These are phyloP conservation scores for Catharanthus roseus DNA, from an alignment of 257 asterid species.

Conservation along the genomic window DNA sequence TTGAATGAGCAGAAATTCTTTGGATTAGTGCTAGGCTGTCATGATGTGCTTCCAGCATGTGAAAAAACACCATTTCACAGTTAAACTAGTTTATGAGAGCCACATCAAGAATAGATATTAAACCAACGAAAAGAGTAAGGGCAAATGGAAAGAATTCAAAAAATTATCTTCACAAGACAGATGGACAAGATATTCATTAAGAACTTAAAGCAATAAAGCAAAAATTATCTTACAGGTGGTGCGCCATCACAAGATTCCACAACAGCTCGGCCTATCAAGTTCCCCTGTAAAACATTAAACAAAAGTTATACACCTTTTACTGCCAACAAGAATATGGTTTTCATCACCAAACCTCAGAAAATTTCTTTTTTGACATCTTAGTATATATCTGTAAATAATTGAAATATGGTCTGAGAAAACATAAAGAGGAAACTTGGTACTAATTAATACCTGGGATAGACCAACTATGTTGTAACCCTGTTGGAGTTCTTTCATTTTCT, in stretches of 20 bases:
- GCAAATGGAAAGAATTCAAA: neutral
- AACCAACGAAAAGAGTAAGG: neutral
- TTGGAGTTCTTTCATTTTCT: slow-evolving; percentile 73
- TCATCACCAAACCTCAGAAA: neutral
- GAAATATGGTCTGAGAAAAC: neutral
- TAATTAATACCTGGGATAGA: slow-evolving; percentile 74
- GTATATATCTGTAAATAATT: neutral
- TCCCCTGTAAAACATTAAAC: slow-evolving; percentile 47
- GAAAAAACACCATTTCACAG: neutral
- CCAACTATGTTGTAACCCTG: slow-evolving; percentile 89
- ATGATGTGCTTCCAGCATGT: neutral
- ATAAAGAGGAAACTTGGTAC: neutral
- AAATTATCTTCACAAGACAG: neutral
- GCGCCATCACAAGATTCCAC: slow-evolving; percentile 84
- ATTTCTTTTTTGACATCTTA: neutral
- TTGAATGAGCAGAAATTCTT: no score
- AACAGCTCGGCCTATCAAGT: slow-evolving; percentile 86
- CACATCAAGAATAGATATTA: neutral
- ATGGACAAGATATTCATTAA: neutral
- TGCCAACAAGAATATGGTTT: neutral
- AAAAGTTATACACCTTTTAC: neutral
- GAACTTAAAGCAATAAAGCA: slow-evolving; percentile 6
- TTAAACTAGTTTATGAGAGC: neutral
- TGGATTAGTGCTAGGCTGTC: neutral
- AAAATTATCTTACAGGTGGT: slow-evolving; percentile 70